Conservation (phyloP, 73 alveolate species). For the Paramecium pentaurelia region DNA sequence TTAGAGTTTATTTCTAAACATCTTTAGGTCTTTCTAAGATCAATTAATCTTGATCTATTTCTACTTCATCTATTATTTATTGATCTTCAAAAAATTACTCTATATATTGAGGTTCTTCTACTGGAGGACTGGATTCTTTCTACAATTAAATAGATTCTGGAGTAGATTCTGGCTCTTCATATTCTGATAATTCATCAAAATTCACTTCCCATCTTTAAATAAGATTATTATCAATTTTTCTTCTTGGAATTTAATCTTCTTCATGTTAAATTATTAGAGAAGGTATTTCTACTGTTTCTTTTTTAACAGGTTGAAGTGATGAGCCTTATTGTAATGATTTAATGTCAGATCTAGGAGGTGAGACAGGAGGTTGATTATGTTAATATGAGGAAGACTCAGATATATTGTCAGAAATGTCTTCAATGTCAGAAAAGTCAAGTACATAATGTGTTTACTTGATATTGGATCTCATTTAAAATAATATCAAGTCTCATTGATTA, state of each 20-base stretch:
- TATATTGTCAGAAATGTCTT: background rate
- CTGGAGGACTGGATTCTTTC: background rate
- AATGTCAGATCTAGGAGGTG: background rate
- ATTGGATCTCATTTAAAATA: background rate
- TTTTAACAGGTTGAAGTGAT: background rate
- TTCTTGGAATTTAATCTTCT: background rate
- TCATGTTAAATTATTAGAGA: background rate
- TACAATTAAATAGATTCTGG: background rate
- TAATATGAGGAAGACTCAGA: background rate
- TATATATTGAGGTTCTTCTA: background rate
- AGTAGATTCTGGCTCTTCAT: background rate
- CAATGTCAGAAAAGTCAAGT: background rate
- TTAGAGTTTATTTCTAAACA: background rate
- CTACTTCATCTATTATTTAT: background rate
- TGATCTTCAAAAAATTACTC: background rate
- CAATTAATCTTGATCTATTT: background rate
- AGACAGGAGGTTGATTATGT: background rate
- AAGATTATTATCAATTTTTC: background rate
- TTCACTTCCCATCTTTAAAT: background rate
- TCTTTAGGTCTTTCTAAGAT: background rate
- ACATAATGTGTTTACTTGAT: background rate
- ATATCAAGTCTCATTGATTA: background rate
- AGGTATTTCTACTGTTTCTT: slow-evolving; percentile 16
- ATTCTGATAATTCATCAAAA: background rate
- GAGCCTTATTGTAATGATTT: background rate